Evolutionary conservation across 148 eudicot genomes (phyloP).

Genomic region (Rhododendron griersonianum): DNA sequence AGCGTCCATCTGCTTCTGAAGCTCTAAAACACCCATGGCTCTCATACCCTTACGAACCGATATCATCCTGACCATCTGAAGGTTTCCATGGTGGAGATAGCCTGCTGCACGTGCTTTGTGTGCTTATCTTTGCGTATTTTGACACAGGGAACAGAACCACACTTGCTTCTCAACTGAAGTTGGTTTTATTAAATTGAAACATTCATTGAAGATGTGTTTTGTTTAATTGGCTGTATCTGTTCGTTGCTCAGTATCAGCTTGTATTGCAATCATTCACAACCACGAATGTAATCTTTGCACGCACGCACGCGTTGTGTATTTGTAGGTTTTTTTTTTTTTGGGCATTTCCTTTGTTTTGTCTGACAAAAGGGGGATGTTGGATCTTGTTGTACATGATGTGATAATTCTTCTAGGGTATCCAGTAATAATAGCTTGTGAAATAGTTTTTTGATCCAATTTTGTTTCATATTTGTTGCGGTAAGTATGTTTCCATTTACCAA

Average conservation of each 20-base stretch:
- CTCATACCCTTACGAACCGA: constrained; percentile 94
- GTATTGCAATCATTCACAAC: constrained; percentile 18
- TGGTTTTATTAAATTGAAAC: constrained; percentile 1
- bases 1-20: constrained; percentile 93
- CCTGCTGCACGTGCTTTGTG: background rate
- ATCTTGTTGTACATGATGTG: constrained; percentile 39
- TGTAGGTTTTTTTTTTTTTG: constrained; percentile 6
- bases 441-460: constrained; percentile 29
- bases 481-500: background rate
- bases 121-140: background rate
- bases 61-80: constrained; percentile 51
- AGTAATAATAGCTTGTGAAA: constrained; percentile 28
- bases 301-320: constrained; percentile 10
- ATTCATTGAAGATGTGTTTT: constrained; percentile 9
- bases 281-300: constrained; percentile 12
- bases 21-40: constrained; percentile 98
- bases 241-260: constrained; percentile 13
- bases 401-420: constrained; percentile 34
- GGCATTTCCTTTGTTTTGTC: constrained; percentile 10
- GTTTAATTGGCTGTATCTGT: background rate
- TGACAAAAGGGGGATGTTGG: constrained; percentile 17
- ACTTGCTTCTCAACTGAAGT: background rate
- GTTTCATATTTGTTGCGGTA: constrained; percentile 4
- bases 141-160: background rate
- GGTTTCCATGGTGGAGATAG: background rate